Evolutionary conservation across 2,329 filamentous ascomycete genomes (phyloP).

Genomic region (Pseudovirgaria hyperparasitica): DNA sequence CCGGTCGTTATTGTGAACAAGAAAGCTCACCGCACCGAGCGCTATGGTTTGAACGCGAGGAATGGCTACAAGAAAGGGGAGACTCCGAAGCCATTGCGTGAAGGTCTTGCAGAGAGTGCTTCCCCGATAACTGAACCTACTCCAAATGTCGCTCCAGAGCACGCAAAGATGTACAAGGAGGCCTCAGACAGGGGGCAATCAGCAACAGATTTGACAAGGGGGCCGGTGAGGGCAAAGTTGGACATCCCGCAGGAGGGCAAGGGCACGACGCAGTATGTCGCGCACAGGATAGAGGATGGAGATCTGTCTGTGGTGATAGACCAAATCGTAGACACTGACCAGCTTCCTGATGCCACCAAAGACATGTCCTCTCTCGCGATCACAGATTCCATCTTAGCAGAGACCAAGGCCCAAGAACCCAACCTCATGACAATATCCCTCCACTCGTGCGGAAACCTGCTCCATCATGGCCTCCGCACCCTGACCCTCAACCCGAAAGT

Average conservation of each 20-base stretch:
- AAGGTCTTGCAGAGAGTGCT: too few species aligned
- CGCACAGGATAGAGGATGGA: constrained; percentile 60
- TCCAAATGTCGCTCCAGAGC: too few species aligned
- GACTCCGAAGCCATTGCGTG: too few species aligned
- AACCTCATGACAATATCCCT: constrained; percentile 81
- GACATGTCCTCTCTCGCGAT: constrained; percentile 10
- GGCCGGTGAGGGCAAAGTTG: constrained; percentile 15
- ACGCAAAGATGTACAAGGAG: too few species aligned
- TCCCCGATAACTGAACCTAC: too few species aligned
- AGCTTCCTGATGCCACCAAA: constrained; percentile 11
- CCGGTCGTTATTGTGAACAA: constrained; percentile 68
- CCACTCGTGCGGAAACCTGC: constrained; percentile 94
- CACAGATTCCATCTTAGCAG: constrained; percentile 13
- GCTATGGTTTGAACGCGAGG: constrained; percentile 28
- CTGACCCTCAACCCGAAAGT: constrained; percentile 74
- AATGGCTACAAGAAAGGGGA: constrained; percentile 26
- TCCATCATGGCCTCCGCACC: constrained; percentile 83
- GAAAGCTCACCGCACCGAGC: constrained; percentile 54
- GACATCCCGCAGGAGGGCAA: constrained; percentile 44
- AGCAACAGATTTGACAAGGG: too few species aligned
- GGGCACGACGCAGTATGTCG: constrained; percentile 64
- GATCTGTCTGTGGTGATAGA: constrained; percentile 56
- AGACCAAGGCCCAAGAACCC: constrained; percentile 19
- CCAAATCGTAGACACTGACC: constrained; percentile 40
- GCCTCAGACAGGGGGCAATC: too few species aligned